phyloP scores from a whole-genome alignment of 2,329 filamentous ascomycete species.

The Fusarium sororula region DNA sequence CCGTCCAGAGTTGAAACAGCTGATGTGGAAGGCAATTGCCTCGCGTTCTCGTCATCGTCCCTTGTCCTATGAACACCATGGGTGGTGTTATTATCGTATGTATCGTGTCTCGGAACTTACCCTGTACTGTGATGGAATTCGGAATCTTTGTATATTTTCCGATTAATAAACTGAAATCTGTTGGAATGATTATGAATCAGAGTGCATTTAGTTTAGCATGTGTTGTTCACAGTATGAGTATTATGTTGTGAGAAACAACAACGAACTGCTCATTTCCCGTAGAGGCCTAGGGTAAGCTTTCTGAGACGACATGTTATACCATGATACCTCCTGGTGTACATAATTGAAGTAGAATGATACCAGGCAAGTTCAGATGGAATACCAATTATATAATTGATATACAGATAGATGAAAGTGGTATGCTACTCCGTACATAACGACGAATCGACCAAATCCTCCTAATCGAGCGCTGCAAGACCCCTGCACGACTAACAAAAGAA shows the following conservation, averaged over 20 bases:
- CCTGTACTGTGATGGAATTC: background rate
- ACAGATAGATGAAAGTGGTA: no score
- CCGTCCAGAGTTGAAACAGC: background rate
- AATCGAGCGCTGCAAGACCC: background rate
- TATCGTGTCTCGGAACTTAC: background rate
- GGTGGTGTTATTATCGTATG: background rate
- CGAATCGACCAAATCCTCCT: no score
- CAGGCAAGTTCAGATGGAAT: background rate
- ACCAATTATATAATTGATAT: rapidly evolving
- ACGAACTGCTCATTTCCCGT: background rate
- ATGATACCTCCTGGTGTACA: no score
- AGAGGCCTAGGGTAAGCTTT: background rate
- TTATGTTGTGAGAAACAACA: background rate
- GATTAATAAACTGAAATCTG: background rate
- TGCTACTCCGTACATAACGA: background rate
- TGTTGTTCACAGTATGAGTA: background rate
- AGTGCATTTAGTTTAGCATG: background rate
- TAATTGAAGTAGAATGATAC: no score
- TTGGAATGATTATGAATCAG: background rate
- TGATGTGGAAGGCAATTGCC: conserved; percentile 5
- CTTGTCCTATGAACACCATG: background rate
- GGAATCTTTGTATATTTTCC: background rate
- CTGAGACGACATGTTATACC: no score
- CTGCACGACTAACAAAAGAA: rapidly evolving
- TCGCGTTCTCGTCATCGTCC: background rate